Base-by-base conservation (phyloP, 176 grass and related monocot species). In the Oryza glumipatula region DNA sequence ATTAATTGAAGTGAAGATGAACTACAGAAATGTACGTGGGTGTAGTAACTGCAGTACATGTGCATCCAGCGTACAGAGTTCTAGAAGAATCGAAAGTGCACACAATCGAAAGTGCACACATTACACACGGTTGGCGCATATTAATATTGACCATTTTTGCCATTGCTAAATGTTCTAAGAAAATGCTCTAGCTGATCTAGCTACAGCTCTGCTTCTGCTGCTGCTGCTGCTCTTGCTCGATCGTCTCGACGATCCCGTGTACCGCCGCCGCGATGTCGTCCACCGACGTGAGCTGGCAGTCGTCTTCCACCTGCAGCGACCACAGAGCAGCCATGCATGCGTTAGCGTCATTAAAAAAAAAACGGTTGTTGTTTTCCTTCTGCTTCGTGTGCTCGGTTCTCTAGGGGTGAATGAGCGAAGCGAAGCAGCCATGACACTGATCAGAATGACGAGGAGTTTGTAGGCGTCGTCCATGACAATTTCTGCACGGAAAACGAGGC, bases 181-280 rank as follows among this genome's bases (percentile, higher is more conserved):
- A 13, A 67, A 24, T 28, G n/a, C 2, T 54, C 63, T 60, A 46
- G 76, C 70, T 85, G 30, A 32, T 32, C 70, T 89, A 69, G 51
- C 65, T 58, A 67, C 65, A 39, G 68, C 36, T 38, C 36, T 38
- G 35, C 30, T 32, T 32, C 35, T 36, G 35, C 35, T 2, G 28
- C 36, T 70, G 64, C 47, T 61, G 63, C 39, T 89, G 74, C 47
- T 95, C 88, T 22, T 32, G 68, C 51, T 88, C 70, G 46, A 88
- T 80, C 7, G 35, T 77, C 74, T 80, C 84, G 43, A 95, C 39
- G 52, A 95, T 92, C 64, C 78, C 39, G 74, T 95, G 88, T 23
- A 95, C 88, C n/a, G 87, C 90, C 49, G 93, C 60, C 0, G 90
- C 85, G 26, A 95, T 92, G 54, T 92, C 93, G 48, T 90, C 82